Evolutionary conservation across 495 filamentous ascomycete species (phyloP).

Genomic region (Talaromyces wortmannii): DNA sequence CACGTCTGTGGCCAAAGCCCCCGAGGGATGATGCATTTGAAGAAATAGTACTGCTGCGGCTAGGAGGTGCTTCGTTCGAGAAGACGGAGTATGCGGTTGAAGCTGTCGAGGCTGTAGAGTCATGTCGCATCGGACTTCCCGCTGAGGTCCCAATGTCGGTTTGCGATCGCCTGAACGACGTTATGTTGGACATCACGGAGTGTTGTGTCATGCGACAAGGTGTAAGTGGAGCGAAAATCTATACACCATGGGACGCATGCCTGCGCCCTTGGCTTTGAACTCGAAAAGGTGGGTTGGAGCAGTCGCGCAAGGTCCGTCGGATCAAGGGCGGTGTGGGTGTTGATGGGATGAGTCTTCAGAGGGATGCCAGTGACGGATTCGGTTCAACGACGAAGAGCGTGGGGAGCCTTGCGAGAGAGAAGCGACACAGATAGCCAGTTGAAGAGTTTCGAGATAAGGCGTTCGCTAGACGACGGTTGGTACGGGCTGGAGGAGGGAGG

Average conservation of each 20-base stretch:
- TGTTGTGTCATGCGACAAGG: conserved; percentile 20
- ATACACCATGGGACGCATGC: conserved; percentile 33
- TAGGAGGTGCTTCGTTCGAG: conserved; percentile 59
- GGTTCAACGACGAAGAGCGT: neutral
- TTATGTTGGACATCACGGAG: conserved; percentile 33
- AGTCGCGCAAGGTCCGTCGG: neutral
- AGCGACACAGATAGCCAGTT: neutral
- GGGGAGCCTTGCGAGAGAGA: neutral
- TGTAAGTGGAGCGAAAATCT: conserved; percentile 15
- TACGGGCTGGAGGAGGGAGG: neutral
- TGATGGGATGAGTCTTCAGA: neutral
- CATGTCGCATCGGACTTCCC: conserved; percentile 60
- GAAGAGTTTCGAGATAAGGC: neutral
- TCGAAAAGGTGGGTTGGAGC: neutral
- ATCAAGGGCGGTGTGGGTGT: neutral
- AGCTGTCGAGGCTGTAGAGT: conserved; percentile 66
- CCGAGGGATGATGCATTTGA: conserved; percentile 65
- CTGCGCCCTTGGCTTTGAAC: conserved; percentile 19
- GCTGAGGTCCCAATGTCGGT: conserved; percentile 53
- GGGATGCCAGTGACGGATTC: neutral
- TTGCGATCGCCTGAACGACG: conserved; percentile 53
- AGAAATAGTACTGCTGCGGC: conserved; percentile 71
- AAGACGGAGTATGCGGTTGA: conserved; percentile 71
- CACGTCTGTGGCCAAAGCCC: conserved; percentile 59
- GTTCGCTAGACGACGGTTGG: neutral